Base-by-base conservation (phyloP, 108 stramenopile species). In the Pseudonitzschia multistriata region DNA sequence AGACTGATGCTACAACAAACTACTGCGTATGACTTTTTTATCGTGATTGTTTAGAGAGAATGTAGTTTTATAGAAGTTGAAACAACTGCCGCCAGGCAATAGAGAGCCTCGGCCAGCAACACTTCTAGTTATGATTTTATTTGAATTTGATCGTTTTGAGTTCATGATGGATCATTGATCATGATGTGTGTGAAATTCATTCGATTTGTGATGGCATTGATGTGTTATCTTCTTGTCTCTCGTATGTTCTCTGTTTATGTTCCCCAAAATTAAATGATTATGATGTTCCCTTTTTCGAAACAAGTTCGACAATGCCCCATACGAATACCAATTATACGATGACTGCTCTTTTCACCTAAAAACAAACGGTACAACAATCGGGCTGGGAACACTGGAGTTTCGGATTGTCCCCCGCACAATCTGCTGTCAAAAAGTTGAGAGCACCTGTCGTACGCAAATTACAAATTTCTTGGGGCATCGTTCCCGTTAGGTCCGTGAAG, bases 381-480 rank as follows among this genome's bases (percentile, higher is more conserved):
- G 67, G 67, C 54, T 74, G 67, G 3, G 54, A 42, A 66, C 67
- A 78, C 0, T 48, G 15, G 10, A 78, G 49, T 42, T 53, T 72
- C 8, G 71, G 71, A 68, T 62, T 72, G 10, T 61, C 29, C 3
- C 57, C 70, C 35, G 57, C 71, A 72, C 77, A 78, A 49, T 78
- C 67, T 19, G 77, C 65, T 21, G 66, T 62, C 29, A 78, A 47
- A 49, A 49, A 45, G 40, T 42, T 72, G 11, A 78, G 53, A 22
- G 40, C 60, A 10, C 77, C 70, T 1, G 13, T 34, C 0, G 67
- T 67, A 11, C 70, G 55, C 60, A 78, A 52, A 39, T 71, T 55
- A 53, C 81, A 82, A 36, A 82, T 68, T 50, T 75, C 73, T 40
- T 71, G 54, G 37, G 81, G 81, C 77, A 82, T 78, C 13, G 70